Conservation (phyloP, 768 basidiomycete species). For the Leccinum fibrillosum region DNA sequence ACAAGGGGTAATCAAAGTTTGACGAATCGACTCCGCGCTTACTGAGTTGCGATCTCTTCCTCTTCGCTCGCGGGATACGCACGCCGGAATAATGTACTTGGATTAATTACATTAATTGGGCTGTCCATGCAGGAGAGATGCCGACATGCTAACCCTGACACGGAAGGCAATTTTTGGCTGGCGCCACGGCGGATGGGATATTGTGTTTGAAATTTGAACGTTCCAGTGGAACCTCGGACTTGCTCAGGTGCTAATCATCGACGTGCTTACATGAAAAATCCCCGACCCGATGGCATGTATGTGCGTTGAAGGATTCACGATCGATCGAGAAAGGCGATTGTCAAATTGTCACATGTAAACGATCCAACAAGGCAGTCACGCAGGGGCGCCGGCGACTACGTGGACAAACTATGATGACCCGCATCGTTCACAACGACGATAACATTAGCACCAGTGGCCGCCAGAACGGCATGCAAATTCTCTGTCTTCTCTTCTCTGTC, state of each 20-base stretch:
- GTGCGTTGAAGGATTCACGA: neutral
- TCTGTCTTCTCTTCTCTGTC: constrained; percentile 4
- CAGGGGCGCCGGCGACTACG: constrained; percentile 11
- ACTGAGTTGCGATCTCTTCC: constrained; percentile 16
- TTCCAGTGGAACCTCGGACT: neutral
- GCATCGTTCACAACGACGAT: neutral
- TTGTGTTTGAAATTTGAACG: neutral
- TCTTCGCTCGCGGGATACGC: constrained; percentile 22
- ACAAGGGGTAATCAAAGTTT: constrained; percentile 25
- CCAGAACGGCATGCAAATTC: constrained; percentile 4
- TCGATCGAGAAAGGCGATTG: neutral
- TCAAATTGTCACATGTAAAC: neutral
- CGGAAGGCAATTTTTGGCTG: neutral
- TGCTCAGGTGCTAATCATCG: neutral
- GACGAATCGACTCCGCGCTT: constrained; percentile 3
- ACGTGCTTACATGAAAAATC: neutral
- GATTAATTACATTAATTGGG: constrained; percentile 9
- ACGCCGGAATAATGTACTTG: constrained; percentile 1
- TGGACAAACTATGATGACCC: constrained; percentile 8
- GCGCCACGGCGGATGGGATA: neutral
- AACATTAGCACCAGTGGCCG: neutral
- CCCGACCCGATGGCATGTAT: neutral
- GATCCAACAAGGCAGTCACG: neutral
- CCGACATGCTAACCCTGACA: constrained; percentile 16
- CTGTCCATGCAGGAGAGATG: constrained; percentile 1